Conservation (phyloP, 805 yeast species). For the Sugiyamaella mastotermitis region DNA sequence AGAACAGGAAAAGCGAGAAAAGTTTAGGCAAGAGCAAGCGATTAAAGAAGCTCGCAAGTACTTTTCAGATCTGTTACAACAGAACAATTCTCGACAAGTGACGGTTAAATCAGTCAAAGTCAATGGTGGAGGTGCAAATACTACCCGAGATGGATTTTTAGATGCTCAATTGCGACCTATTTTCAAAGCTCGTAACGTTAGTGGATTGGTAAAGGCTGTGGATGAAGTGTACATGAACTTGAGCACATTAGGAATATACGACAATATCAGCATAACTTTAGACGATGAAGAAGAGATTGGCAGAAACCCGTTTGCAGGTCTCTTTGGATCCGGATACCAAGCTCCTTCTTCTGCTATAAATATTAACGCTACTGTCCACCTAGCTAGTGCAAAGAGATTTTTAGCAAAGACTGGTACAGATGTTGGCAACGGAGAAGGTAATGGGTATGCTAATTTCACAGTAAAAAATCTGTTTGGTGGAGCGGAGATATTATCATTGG, state of each 20-base stretch:
- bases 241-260: conserved; percentile 26
- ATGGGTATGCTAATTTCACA: conserved; percentile 79
- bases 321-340: conserved; percentile 2
- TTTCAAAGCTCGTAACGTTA: conserved; percentile 21
- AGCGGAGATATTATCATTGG: conserved; percentile 55
- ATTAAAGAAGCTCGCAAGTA: conserved; percentile 12
- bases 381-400: conserved; percentile 47
- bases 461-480: conserved; percentile 57
- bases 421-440: conserved; percentile 95
- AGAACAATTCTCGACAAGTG: conserved; percentile 26
- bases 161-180: conserved; percentile 29
- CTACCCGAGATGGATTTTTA: conserved; percentile 25
- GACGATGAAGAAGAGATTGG: background rate
- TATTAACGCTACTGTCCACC: conserved; percentile 19
- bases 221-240: conserved; percentile 27
- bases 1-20: too few relatives aligned
- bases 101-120: conserved; percentile 24
- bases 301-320: background rate
- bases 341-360: conserved; percentile 14
- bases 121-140: conserved; percentile 30
- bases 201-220: conserved; percentile 23
- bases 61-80: conserved; percentile 19
- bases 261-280: conserved; percentile 11
- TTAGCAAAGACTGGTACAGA: conserved; percentile 91
- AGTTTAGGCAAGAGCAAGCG: conserved; percentile 3